Percentiles rank a stretch among this genome's conserved stretches.
Conservation (phyloP, 108 stramenopile species). For the Nitzschia sp. region DNA sequence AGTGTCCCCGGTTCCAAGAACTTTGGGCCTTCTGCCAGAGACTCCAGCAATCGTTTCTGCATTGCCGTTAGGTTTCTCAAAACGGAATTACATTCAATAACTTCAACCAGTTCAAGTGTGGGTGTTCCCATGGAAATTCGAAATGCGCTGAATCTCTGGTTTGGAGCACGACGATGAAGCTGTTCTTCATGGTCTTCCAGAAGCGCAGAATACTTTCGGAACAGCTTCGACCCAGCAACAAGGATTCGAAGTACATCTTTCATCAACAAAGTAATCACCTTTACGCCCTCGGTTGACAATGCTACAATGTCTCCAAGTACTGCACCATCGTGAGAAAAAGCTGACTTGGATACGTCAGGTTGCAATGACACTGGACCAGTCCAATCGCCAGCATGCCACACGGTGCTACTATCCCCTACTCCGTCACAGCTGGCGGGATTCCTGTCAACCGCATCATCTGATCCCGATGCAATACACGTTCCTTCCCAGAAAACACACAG, state of each 20-base stretch:
- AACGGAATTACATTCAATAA: constrained; percentile 53
- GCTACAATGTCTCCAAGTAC: constrained; percentile 57
- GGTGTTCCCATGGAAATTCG: neutral
- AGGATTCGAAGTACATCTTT: constrained; percentile 60
- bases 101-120: constrained; percentile 36
- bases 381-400: constrained; percentile 84
- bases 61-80: constrained; percentile 60
- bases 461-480: constrained; percentile 42
- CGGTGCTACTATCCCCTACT: neutral
- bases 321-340: constrained; percentile 31
- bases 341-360: constrained; percentile 53
- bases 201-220: constrained; percentile 54
- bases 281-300: constrained; percentile 63
- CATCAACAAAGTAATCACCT: constrained; percentile 59
- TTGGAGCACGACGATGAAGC: neutral
- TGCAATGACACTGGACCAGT: constrained; percentile 68
- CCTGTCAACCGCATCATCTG: constrained; percentile 17
- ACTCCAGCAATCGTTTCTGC: constrained; percentile 68
- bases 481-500: constrained; percentile 79
- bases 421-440: neutral
- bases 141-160: neutral
- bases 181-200: constrained; percentile 49
- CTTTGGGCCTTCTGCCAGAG: constrained; percentile 58
- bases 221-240: constrained; percentile 59
- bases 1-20: constrained; percentile 43